Evolutionary conservation across 768 basidiomycete genomes (phyloP).

Genomic region (Mycena galopus): DNA sequence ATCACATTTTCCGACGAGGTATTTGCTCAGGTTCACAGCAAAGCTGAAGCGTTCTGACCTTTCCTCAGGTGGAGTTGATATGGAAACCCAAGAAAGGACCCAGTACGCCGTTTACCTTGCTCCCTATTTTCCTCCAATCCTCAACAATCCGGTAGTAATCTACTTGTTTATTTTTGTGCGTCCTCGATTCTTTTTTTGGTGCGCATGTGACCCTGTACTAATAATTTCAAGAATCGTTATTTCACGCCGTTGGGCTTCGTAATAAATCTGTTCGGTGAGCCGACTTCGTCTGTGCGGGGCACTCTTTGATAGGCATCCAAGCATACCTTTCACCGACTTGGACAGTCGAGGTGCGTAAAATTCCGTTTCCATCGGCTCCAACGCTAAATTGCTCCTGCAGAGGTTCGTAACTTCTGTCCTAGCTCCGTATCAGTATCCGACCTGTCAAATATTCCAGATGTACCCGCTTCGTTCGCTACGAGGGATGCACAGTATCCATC

Average conservation of each 20-base stretch:
- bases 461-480: conserved; percentile 47
- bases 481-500: conserved; percentile 54
- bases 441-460: conserved; percentile 37
- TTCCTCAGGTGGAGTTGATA: conserved; percentile 44
- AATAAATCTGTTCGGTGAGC: conserved; percentile 47
- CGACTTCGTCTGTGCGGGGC: background rate
- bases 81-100: conserved; percentile 49
- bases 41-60: background rate
- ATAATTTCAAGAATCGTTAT: conserved; percentile 56
- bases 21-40: background rate
- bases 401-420: conserved; percentile 20
- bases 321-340: conserved; percentile 39
- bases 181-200: no score
- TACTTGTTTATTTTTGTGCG: conserved; percentile 52
- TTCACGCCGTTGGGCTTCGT: conserved; percentile 60
- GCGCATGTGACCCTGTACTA: background rate
- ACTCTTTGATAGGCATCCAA: background rate
- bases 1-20: conserved; percentile 50
- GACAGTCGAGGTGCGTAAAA: conserved; percentile 31
- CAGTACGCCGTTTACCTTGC: conserved; percentile 39
- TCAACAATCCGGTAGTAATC: conserved; percentile 38
- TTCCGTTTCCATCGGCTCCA: conserved; percentile 8
- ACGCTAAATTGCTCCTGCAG: conserved; percentile 6
- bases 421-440: conserved; percentile 4
- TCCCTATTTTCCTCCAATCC: background rate